Evolutionary conservation across 176 grass and related monocot genomes (phyloP).

Genomic region (Hsuehochloa calcarea): DNA sequence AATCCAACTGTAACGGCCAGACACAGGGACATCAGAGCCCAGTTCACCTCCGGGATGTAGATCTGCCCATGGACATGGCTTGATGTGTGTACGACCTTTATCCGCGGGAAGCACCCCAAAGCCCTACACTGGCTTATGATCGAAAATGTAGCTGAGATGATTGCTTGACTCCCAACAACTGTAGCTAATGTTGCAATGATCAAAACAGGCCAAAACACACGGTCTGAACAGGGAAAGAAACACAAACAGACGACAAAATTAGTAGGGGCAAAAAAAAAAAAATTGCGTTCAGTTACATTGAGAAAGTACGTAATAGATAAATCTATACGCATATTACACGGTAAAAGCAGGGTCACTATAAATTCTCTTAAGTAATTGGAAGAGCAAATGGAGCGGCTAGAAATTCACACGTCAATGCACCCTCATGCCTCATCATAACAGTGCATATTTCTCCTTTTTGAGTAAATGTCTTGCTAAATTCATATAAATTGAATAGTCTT

Average conservation of each 20-base stretch:
- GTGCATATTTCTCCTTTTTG: neutral
- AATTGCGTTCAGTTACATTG: neutral
- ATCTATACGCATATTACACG: neutral
- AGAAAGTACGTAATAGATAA: neutral
- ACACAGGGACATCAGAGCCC: conserved; percentile 69
- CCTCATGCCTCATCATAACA: neutral
- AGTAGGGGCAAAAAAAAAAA: neutral
- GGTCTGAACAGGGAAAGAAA: conserved; percentile 38
- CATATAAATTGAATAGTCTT: neutral
- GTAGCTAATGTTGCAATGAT: conserved; percentile 83
- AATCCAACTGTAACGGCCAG: conserved; percentile 71
- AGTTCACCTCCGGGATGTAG: conserved; percentile 95
- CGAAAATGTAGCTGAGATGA: conserved; percentile 88
- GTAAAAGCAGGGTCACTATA: neutral
- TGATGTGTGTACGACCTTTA: conserved; percentile 84
- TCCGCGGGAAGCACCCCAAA: conserved; percentile 76
- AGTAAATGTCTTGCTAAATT: neutral
- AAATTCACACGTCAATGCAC: neutral
- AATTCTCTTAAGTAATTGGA: neutral
- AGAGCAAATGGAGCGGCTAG: neutral
- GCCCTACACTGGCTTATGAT: conserved; percentile 89
- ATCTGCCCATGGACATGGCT: conserved; percentile 79
- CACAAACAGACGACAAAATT: neutral
- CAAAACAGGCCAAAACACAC: conserved; percentile 76
- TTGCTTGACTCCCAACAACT: conserved; percentile 79